These are phyloP conservation scores for Hysterium pulicare DNA, from an alignment of 2,329 filamentous ascomycete genomes.

Conservation along the genomic window DNA sequence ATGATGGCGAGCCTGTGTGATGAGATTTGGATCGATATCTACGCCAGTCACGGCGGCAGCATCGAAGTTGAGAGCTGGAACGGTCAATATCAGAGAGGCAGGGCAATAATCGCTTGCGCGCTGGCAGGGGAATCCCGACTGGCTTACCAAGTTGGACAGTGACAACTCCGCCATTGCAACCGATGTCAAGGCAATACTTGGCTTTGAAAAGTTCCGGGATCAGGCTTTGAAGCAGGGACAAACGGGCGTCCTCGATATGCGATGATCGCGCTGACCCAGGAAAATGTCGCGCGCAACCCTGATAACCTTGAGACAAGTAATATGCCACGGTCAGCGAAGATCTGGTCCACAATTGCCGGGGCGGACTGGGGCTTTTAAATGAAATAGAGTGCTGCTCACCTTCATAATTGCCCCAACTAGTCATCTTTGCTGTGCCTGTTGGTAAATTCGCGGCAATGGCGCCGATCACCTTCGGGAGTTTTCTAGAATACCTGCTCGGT, in stretches of 20 bases:
- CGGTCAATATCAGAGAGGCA: constrained; percentile 26
- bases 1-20: constrained; percentile 35
- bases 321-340: constrained; percentile 6
- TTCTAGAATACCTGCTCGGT: constrained; percentile 9
- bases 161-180: constrained; percentile 39
- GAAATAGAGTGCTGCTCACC: constrained; percentile 6
- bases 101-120: constrained; percentile 29
- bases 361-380: constrained; percentile 9
- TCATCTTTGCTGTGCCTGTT: constrained; percentile 18
- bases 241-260: constrained; percentile 37
- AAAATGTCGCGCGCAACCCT: constrained; percentile 30
- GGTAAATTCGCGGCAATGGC: constrained; percentile 11
- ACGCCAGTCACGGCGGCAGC: constrained; percentile 37
- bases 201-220: constrained; percentile 32
- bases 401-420: constrained; percentile 32
- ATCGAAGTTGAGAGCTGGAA: constrained; percentile 36
- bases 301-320: constrained; percentile 30
- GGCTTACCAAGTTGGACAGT: constrained; percentile 37
- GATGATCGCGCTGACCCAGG: constrained; percentile 28
- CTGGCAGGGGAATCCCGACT: constrained; percentile 19
- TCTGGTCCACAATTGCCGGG: constrained; percentile 17
- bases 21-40: constrained; percentile 37
- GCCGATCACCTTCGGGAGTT: constrained; percentile 21
- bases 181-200: constrained; percentile 38
- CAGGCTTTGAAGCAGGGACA: constrained; percentile 29